Percentiles rank a stretch among this genome's conserved stretches.
These are phyloP conservation scores for Aspergillus fischeri DNA, from an alignment of 2,329 filamentous ascomycete genomes.

Conservation along the genomic window DNA sequence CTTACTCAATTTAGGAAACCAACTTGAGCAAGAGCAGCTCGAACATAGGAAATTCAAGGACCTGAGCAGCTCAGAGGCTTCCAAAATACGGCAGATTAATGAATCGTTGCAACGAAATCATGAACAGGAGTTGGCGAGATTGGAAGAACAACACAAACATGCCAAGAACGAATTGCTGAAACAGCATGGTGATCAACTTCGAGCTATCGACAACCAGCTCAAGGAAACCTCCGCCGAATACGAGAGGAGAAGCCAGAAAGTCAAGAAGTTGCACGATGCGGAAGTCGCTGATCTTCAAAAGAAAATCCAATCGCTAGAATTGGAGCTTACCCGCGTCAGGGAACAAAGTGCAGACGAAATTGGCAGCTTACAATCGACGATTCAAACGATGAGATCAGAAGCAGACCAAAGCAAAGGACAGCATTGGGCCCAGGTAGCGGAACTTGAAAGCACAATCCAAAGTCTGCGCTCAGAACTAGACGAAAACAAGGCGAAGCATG, in stretches of 20 bases:
- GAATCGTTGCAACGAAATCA: slow-evolving; percentile 68
- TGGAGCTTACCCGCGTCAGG: slow-evolving; percentile 46
- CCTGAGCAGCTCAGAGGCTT: slow-evolving; percentile 50
- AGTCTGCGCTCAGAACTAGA: slow-evolving; percentile 48
- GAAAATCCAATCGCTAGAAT: slow-evolving; percentile 58
- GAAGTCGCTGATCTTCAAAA: slow-evolving; percentile 61
- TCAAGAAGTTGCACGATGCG: slow-evolving; percentile 49
- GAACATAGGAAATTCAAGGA: slow-evolving; percentile 67
- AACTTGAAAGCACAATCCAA: slow-evolving; percentile 57
- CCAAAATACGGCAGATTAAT: slow-evolving; percentile 61
- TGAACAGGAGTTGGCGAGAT: slow-evolving; percentile 58
- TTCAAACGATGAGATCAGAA: slow-evolving; percentile 53
- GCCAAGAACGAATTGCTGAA: slow-evolving; percentile 40
- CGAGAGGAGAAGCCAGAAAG: slow-evolving; percentile 35
- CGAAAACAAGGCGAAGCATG: slow-evolving; percentile 48
- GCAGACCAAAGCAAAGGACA: slow-evolving; percentile 55
- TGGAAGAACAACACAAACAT: slow-evolving; percentile 47
- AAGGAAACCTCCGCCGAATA: slow-evolving; percentile 41
- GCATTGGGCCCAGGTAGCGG: slow-evolving; percentile 56
- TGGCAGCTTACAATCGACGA: slow-evolving; percentile 54
- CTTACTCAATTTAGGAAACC: slow-evolving; percentile 51
- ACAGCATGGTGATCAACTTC: slow-evolving; percentile 44
- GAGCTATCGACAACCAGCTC: slow-evolving; percentile 46
- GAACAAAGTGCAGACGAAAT: slow-evolving; percentile 51
- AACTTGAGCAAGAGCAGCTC: slow-evolving; percentile 65